Base-by-base conservation (phyloP, 1,139 yeast genomes). In the Geotrichum fermentans region DNA sequence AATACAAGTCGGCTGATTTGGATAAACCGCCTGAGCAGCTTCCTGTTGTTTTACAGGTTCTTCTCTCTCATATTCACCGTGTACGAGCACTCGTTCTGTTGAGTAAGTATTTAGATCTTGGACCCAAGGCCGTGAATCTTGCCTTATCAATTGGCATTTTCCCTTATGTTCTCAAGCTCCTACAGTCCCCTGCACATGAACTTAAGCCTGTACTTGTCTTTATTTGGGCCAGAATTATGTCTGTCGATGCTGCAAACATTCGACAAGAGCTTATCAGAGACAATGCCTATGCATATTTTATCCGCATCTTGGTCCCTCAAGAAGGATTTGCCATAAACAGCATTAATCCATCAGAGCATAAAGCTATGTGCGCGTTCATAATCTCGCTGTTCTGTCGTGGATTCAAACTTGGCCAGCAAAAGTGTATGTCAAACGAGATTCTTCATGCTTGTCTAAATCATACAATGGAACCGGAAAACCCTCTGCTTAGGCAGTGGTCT, bases 161-260 rank as follows among this genome's bases (percentile, higher is more conserved):
- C 67, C 97, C 98, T 0, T 94, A 94, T 63, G 96, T 94, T 24
- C 72, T 92, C 52, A 88, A 90, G 60, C 73, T 94, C 32, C 70
- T 92, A 33, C 98, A 92, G 64, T 84, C 95, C 53, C 97, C 98
- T 0, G 96, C 97, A 0, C 95, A 88, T 35, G 98, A 94, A 61
- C 72, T 94, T 53, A 89, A 89, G 61, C 97, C 98, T 0, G 96
- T 92, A 2, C 70, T 92, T 52, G 92, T 94, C 1, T 94, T 90
- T 60, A 92, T 92, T 51, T 92, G 99, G 99, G 96, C 97, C 0
- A 74, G 98, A 57, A 88, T 92, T 22, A 87, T 92, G 95, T 94
- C 97, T 2, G 95, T 92, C 20, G 97, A 92, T 65, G 83, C 84
- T 62, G 78, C 80, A 55, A 84, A 86, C 59, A 89, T 96, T 2